Base-by-base conservation (phyloP, 345 rosid genomes). In the Eucalyptus cloeziana region DNA sequence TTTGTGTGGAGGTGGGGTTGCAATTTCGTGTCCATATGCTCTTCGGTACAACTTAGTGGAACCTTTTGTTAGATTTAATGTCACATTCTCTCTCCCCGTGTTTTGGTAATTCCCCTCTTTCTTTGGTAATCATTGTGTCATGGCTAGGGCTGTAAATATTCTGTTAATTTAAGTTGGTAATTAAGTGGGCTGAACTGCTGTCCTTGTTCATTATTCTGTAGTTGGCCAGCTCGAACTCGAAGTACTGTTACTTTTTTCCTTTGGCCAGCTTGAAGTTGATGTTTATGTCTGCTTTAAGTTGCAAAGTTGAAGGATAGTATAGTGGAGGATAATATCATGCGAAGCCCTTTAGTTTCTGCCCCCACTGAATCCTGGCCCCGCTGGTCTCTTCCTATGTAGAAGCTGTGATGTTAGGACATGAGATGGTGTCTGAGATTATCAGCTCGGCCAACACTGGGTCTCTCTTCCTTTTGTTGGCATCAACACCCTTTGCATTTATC, bases 1-100 rank as follows among this genome's bases (percentile, higher is more conserved):
- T 25, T 54, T 22, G 86, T 80, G 56, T 87, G 87, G 87, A 87
- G 86, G 87, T 86, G 87, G 87, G 79, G 85, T 79, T 62, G 62
- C 86, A 86, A 89, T 54, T 49, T 86, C 71, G 88, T 89, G 88
- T 89, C 88, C 85, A 89, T 89, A 89, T 86, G 83, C 83, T 85
- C 30, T 51, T 67, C 4, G 10, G 90, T 67, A 86, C 85, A 67
- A 71, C 52, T 50, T 50, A 69, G 88, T 44, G 90, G 76, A 79
- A 86, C 40, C 51, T 89, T n/a, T 60, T 52, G 87, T 85, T 85
- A 89, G 80, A 85, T 88, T 76, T 44, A 43, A 37, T 51, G 69
- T 80, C 86, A 40, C 27, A 85, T 86, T 43, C 51, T 89, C 33
- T 79, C 90, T 69, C n/a, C 30, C 49, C 21, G 44, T 86, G 90